A percentile compares a stretch with the other conserved stretches of the same genome.
phyloP scores from a whole-genome alignment of 345 rosid genomes.

The Eucalyptus rudis region DNA sequence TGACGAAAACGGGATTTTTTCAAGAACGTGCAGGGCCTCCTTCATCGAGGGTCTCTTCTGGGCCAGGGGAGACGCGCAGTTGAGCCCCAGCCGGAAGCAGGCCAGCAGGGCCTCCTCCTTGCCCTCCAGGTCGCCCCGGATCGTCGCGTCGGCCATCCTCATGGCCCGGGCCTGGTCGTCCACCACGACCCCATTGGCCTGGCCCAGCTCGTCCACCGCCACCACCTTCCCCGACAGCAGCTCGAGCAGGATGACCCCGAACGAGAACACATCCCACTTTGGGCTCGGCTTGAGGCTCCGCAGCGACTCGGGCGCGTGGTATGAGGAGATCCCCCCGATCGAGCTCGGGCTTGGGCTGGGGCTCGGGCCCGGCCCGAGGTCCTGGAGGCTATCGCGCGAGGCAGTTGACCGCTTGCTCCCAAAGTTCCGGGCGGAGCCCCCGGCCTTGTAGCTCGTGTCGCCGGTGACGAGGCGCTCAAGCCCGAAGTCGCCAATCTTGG shows the following conservation, averaged over 20 bases:
- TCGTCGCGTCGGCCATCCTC: conserved; percentile 55
- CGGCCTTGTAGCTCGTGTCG: conserved; percentile 43
- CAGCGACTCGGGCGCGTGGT: conserved; percentile 79
- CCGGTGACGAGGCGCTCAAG: conserved; percentile 63
- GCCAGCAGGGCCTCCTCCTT: conserved; percentile 75
- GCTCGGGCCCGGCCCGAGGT: conserved; percentile 45
- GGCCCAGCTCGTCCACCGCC: conserved; percentile 73
- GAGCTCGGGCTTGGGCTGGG: conserved; percentile 66
- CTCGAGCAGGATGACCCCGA: conserved; percentile 75
- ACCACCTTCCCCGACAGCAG: conserved; percentile 65
- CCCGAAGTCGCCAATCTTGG: conserved; percentile 78
- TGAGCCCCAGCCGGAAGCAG: conserved; percentile 63
- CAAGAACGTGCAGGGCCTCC: conserved; percentile 67
- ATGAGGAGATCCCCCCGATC: conserved; percentile 42
- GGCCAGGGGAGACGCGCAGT: conserved; percentile 74
- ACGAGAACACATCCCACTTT: conserved; percentile 85
- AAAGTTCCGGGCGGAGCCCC: conserved; percentile 58
- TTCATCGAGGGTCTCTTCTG: conserved; percentile 85
- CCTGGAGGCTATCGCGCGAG: conserved; percentile 44
- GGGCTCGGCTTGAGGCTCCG: conserved; percentile 72
- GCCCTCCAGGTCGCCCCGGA: conserved; percentile 75
- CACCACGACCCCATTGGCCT: conserved; percentile 61
- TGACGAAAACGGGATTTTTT: conserved; percentile 36
- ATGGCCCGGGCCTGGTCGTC: conserved; percentile 56
- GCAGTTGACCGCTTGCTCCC: conserved; percentile 73